Evolutionary conservation across 768 basidiomycete genomes (phyloP), one percentile per base, ranked within the genome.

Genomic region (Cystobasidium onofrii): DNA sequence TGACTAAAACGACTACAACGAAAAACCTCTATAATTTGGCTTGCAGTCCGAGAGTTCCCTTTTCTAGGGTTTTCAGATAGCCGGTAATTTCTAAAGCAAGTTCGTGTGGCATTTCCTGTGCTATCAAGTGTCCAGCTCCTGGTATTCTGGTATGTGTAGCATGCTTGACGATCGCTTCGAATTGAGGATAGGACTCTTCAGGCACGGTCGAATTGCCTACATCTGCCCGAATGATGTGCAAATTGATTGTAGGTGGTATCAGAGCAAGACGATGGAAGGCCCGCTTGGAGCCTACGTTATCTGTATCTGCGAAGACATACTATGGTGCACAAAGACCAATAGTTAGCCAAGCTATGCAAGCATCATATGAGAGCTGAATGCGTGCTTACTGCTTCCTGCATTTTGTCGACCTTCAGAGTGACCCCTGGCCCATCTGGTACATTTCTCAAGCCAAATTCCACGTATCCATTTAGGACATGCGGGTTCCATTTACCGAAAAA

Each of bases 401-500:
- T 39, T 15, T 75, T 67, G 6, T 74, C 75, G 6, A 63, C 57
- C 54, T 76, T 79, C 43, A 79, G 70, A 17, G 61, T 66, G 1
- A 78, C 78, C 0, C 74, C 74, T 23, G 55, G 6, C 3, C 46
- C 54, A 25, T 74, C 69, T 23, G 18, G 6, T 15, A n/a, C 64
- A 20, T 69, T 36, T 39, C 55, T 33, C 43, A 79, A 25, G 1
- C 78, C 77, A 27, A 74, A 75, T 34, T 74, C 50, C 18, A 76
- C 36, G 60, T 75, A 79, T 1, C 44, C 65, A 12, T 76, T 43
- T 31, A 78, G 43, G 9, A 78, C 75, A 7, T 41, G 23, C 10
- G 27, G 20, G 29, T 76, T 74, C 79, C 79, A 79, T 0, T 83
- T 81, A 1, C 78, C 76, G 80, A 92, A 93, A 84, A 91, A 92